Percentiles rank a stretch among this genome's conserved stretches.
Conservation (phyloP, 495 filamentous ascomycete species). For the Neurospora discreta region DNA sequence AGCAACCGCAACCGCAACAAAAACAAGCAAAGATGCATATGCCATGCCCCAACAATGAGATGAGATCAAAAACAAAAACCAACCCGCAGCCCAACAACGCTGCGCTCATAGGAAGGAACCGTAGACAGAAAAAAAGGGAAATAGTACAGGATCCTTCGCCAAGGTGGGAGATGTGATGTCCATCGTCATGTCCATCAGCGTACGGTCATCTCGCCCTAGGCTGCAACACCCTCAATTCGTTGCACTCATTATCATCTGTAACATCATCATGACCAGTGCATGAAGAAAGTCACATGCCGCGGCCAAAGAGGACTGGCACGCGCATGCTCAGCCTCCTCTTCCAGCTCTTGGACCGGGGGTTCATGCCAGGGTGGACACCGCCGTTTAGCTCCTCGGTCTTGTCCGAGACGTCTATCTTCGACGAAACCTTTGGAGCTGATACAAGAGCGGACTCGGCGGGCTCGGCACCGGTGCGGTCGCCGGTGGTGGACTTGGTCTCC, state of each 20-base stretch:
- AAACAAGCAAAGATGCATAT: not conserved
- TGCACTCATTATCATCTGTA: not conserved
- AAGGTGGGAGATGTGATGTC: not conserved
- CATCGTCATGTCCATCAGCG: not conserved
- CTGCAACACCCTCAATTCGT: not conserved
- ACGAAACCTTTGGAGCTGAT: slow-evolving; percentile 6
- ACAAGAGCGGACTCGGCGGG: slow-evolving; percentile 2
- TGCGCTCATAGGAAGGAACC: not conserved
- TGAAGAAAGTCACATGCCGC: slow-evolving; percentile 19
- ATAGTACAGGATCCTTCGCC: not conserved
- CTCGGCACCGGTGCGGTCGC: slow-evolving; percentile 4
- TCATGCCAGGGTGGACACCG: slow-evolving; percentile 7
- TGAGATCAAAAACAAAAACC: not conserved
- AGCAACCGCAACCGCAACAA: not conserved
- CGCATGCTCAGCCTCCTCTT: slow-evolving; percentile 15
- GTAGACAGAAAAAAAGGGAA: not conserved
- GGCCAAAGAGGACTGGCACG: slow-evolving; percentile 19
- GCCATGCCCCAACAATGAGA: not conserved
- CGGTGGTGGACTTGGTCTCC: slow-evolving; percentile 1
- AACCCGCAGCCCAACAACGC: not conserved
- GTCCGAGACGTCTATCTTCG: not conserved
- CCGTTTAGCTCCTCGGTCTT: not conserved
- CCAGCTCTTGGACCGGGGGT: slow-evolving; percentile 17
- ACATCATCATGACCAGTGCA: not conserved
- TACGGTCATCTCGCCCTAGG: not conserved